These are phyloP conservation scores for Eimeria acervulina DNA, from an alignment of 169 alveolate species.

Conservation along the genomic window DNA sequence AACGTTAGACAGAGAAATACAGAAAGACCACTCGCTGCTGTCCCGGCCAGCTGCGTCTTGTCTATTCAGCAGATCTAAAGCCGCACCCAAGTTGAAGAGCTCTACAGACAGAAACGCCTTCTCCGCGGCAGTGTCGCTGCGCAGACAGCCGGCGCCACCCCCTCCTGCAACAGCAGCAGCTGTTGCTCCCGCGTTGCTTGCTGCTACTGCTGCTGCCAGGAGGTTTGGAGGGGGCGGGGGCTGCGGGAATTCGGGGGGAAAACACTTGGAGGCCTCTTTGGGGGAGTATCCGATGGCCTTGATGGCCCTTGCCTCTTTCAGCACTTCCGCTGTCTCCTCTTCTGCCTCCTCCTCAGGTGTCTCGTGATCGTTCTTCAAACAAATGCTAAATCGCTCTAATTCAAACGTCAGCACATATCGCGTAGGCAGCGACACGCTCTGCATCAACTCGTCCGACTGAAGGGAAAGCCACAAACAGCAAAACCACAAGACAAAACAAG, in stretches of 20 bases:
- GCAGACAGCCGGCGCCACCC: neutral
- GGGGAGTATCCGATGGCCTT: constrained; percentile 71
- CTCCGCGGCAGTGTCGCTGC: constrained; percentile 64
- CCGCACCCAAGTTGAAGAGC: constrained; percentile 85
- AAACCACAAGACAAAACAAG: neutral
- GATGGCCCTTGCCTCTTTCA: neutral
- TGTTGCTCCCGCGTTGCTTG: constrained; percentile 20
- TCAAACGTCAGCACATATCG: constrained; percentile 85
- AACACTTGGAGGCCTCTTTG: constrained; percentile 25
- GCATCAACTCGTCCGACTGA: constrained; percentile 85
- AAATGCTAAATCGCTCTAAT: constrained; percentile 85
- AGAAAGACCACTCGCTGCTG: constrained; percentile 87
- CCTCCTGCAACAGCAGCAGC: neutral
- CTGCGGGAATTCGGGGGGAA: constrained; percentile 59
- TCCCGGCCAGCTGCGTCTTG: constrained; percentile 88
- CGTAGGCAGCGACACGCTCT: constrained; percentile 87
- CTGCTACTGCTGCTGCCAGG: constrained; percentile 39
- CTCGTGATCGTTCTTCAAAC: constrained; percentile 85
- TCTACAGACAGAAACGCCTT: constrained; percentile 85
- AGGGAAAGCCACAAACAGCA: neutral
- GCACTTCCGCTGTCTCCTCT: constrained; percentile 38
- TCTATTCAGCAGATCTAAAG: constrained; percentile 85
- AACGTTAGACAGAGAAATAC: constrained; percentile 85
- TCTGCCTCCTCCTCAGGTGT: constrained; percentile 2
- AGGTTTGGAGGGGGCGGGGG: constrained; percentile 16